Evolutionary conservation across 805 yeast species (phyloP), one percentile per base, ranked within the genome.

Genomic region (Spathaspora boniae): DNA sequence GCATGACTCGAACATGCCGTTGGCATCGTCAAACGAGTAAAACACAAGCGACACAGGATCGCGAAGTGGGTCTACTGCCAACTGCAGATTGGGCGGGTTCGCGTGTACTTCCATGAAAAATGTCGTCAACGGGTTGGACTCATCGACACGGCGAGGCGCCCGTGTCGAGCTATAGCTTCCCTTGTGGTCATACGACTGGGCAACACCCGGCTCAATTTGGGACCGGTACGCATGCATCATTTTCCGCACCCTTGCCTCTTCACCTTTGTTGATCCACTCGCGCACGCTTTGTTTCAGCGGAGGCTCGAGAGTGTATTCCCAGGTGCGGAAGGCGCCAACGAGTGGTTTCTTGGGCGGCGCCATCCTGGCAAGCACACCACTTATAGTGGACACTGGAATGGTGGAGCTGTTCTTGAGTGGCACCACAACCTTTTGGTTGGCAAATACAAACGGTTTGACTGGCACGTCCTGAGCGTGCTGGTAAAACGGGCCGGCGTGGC

Each of bases 41-140:
- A 82, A 71, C 0, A 88, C 70, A 6, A 80, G 70, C 0, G 58
- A 42, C 0, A 89, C 63, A 1, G 73, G 63, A 54, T 91, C 95
- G 1, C 44, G 28, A 3, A 47, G 38, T 0, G 96, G 94, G 31
- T 46, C 41, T 2, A 53, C 45, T 8, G 64, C 54, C 6, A 58
- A 64, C 0, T 56, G 69, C n/a, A 76, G 53, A 0, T 82, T 72
- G 16, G 42, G 42, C 11, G 39, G 38, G 29, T 72, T 72, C 0
- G 74, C 78, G 55, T 82, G 89, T 0, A 86, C 51, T 48, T 91
- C 98, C 36, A 86, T 43, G 5, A 73, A 63, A 22, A 88, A 57
- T n/a, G 77, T 66, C 0, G 82, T 68, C 48, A 88, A 49, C 17
- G 70, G 61, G 32, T 66, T 68, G 41, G 64, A 73, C 37, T 50